Evolutionary conservation across 2,329 filamentous ascomycete genomes (phyloP), one percentile per base, ranked within the genome.

Genomic region (Talaromyces sp.): DNA sequence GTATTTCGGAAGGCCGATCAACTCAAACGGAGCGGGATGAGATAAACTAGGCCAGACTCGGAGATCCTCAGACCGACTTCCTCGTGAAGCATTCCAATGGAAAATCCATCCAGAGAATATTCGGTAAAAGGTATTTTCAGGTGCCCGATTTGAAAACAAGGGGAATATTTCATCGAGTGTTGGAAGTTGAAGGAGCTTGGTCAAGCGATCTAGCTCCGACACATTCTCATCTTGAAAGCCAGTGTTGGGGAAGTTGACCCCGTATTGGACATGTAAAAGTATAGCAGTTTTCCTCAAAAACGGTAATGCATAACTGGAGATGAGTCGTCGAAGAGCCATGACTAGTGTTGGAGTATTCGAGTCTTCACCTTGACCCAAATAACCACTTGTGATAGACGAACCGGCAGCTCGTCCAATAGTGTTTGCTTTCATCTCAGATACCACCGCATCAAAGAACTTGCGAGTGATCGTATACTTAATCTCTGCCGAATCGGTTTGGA

Each of bases 11-110:
- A 99, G 77, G 1, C 94, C 94, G 11, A 99, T 87, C 22, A 99
- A 83, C 72, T 99, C 94, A 68, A 94, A 96, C 63, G 99, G 96
- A 48, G 86, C 88, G 0, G 94, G 95, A 70, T 99, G 94, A 57
- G 89, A 86, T 15, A 86, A 75, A 35, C 76, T 79, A 33, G 83
- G 76, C 63, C 67, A 71, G 55, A 73, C 62, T 35, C 66, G 66
- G 56, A 68, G 67, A 56, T 73, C 68, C 51, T 70, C 68, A 48
- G 67, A 63, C 25, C 69, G 67, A 31, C 70, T 65, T 11, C 66
- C 66, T 13, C 69, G 67, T 17, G 66, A 71, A 11, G 66, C 66
- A 55, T 72, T 72, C 70, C 70, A 75, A 63, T 76, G 74, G 63
- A 80, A 80, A 53, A 96, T 81, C 93, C 93, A 97, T 17, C 88